phyloP scores from a whole-genome alignment of 768 basidiomycete genomes.

The Leccinum subgranulosum region DNA sequence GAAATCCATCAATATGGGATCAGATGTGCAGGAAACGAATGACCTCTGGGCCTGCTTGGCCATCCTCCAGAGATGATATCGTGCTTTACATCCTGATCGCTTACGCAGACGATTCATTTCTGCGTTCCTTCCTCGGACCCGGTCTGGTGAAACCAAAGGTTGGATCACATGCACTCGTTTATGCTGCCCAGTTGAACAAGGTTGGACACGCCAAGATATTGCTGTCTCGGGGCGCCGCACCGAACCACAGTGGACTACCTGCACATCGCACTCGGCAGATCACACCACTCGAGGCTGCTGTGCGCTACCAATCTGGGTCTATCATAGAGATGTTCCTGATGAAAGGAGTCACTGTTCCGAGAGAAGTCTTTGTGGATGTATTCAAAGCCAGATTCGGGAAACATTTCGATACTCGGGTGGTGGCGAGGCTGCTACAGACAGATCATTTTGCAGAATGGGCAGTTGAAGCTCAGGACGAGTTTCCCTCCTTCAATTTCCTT shows the following conservation, averaged over 20 bases:
- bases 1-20: conserved; percentile 2
- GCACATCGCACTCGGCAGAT: not conserved
- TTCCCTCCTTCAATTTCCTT: not conserved
- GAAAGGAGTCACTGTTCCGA: not conserved
- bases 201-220: not conserved
- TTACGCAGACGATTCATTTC: not conserved
- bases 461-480: not conserved
- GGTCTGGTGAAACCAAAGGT: not conserved
- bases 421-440: not conserved
- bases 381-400: not conserved
- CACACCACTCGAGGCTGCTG: not conserved
- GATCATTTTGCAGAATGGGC: not conserved
- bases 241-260: not conserved
- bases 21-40: not conserved
- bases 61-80: not conserved
- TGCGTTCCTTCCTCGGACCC: not conserved
- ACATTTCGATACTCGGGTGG: not conserved
- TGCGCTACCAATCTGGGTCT: not conserved
- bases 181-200: not conserved
- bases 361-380: not conserved
- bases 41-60: not conserved
- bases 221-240: not conserved
- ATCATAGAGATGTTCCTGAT: not conserved
- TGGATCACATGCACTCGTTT: not conserved
- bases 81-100: not conserved